Evolutionary conservation across 768 basidiomycete species (phyloP), one percentile per base, ranked within the genome.

Genomic region (Rhodosporidiobolus odoratus): DNA sequence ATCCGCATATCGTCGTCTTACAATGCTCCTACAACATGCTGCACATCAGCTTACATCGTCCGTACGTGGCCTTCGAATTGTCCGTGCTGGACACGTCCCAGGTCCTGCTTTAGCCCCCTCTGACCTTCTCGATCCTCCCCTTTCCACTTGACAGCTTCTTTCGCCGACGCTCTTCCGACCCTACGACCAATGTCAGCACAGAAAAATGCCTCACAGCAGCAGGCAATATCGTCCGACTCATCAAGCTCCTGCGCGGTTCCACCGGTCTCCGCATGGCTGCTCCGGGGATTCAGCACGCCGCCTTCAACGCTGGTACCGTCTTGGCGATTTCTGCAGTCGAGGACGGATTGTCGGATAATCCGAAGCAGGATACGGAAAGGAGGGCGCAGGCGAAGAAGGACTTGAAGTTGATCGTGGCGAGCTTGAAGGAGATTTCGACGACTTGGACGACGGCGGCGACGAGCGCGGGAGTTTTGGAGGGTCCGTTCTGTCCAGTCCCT

Each of bases 401-500:
- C 38, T 43, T 73, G 8, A 58, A 38, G 37, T 43, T 48, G 34
- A 62, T 69, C 43, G 58, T 66, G 4, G 27, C 48, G 30, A 62
- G 63, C 19, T 21, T 73, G 21, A 73, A 66, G 45, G 72, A 73
- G 56, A 64, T 73, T 7, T 65, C 68, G 2, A 15, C 32, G 43
- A 73, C 72, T 10, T 73, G 72, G 72, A 63, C 66, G 21, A 73
- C 72, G 16, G 65, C 65, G 2, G 38, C 53, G 21, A 73, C 72
- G 61, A 73, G 72, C 27, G 72, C 72, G 3, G 63, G 65, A 3
- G 72, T 73, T 1, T 65, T 73, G 27, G 72, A 73, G 25, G 66
- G 68, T 69, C 15, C 35, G 61, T 35, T 27, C n/a, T n/a, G 0
- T 1, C 30, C n/a, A 13, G 2, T 30, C 32, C 40, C 30, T 27